phyloP scores from a whole-genome alignment of 768 basidiomycete species.

The Phylloporus rhodoxanthus region DNA sequence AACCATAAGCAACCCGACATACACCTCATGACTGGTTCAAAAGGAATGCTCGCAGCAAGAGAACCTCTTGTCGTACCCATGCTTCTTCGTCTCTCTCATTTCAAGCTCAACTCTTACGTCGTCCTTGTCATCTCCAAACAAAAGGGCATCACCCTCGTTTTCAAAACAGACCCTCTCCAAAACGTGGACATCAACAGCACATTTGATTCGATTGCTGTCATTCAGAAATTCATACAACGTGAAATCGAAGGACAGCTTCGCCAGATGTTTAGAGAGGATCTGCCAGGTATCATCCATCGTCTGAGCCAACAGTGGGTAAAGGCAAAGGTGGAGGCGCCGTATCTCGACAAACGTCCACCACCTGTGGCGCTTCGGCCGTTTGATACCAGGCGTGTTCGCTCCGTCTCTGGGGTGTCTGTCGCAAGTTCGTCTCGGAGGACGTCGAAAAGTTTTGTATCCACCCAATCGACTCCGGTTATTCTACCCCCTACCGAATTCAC shows the following conservation, averaged over 20 bases:
- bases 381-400: constrained; percentile 38
- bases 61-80: constrained; percentile 96
- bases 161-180: constrained; percentile 98
- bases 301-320: constrained; percentile 95
- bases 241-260: constrained; percentile 96
- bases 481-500: constrained; percentile 21
- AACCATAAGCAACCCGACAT: constrained; percentile 91
- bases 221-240: constrained; percentile 94
- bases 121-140: constrained; percentile 96
- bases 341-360: constrained; percentile 53
- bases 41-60: constrained; percentile 89
- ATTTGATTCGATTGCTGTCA: constrained; percentile 96
- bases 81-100: constrained; percentile 93
- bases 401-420: constrained; percentile 38
- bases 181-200: constrained; percentile 97
- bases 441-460: constrained; percentile 14
- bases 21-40: constrained; percentile 74
- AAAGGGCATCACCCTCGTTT: constrained; percentile 97
- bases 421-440: constrained; percentile 29
- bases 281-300: constrained; percentile 94
- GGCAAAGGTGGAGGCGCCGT: constrained; percentile 90
- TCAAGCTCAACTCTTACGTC: constrained; percentile 91
- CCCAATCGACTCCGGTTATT: constrained; percentile 16
- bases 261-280: constrained; percentile 96
- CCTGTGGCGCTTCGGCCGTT: constrained; percentile 28